Conservation (phyloP, 495 filamentous ascomycete species). For the Neurospora sp. region DNA sequence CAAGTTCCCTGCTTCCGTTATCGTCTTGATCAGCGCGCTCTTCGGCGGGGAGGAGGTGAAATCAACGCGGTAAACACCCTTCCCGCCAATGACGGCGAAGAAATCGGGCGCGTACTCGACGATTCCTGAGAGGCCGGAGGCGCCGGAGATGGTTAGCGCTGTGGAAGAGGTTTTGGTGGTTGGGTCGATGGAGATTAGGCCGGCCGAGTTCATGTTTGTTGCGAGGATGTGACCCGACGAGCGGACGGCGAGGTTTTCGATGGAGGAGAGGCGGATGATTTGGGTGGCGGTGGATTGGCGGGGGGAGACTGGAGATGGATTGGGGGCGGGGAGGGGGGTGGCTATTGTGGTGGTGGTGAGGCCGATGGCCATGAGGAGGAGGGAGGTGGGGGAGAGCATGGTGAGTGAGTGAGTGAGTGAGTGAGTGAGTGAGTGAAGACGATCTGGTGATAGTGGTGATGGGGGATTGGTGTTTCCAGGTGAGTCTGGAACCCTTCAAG, state of each 20-base stretch:
- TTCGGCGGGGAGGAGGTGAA: conserved; percentile 23
- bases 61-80: conserved; percentile 30
- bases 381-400: neutral
- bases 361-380: neutral
- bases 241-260: conserved; percentile 40
- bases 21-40: conserved; percentile 23
- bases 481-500: neutral
- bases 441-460: neutral
- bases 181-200: conserved; percentile 23
- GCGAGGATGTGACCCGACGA: conserved; percentile 35
- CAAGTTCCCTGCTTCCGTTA: conserved; percentile 28
- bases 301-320: neutral
- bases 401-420: neutral
- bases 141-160: conserved; percentile 22
- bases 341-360: neutral
- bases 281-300: conserved; percentile 21
- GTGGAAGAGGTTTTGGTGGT: conserved; percentile 23
- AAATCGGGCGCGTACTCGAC: conserved; percentile 29
- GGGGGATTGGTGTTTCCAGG: neutral
- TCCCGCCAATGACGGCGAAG: conserved; percentile 33
- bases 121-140: conserved; percentile 31
- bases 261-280: conserved; percentile 23
- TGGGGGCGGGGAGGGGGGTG: neutral
- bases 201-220: conserved; percentile 28
- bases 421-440: neutral